Evolutionary conservation across 768 basidiomycete genomes (phyloP), one percentile per base, ranked within the genome.

Genomic region (Termitomyces sp.): DNA sequence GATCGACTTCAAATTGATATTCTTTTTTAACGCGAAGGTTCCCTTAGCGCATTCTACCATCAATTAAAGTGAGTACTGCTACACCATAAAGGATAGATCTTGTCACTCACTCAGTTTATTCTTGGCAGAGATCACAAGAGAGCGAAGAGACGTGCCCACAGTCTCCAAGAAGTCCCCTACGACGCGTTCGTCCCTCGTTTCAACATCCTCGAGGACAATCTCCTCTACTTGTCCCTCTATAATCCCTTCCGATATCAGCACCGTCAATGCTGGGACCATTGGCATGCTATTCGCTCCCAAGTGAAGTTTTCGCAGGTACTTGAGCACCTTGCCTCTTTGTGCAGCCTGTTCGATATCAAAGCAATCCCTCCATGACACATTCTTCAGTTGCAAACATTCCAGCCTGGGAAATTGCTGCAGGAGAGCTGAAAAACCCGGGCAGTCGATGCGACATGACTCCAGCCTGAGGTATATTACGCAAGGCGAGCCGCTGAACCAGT

Each of bases 61-160:
- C 13, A 12, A 6, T 7, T 0, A 12, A 18, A n/a, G 20, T 49
- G 20, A 56, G 55, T 28, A 11, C 28, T 49, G 28, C 28, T 24
- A 24, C 11, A n/a, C 12, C 22, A 45, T 32, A 8, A 16, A 7
- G 32, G 22, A 55, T 7, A 12, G 4, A 15, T 3, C 6, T 22
- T 7, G 35, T n/a, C 36, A 58, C 62, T 63, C 48, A 63, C 65
- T 40, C 36, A 63, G 42, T 22, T 9, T 35, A 20, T 38, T 52
- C 15, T 58, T 58, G 6, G 62, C 65, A 59, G 65, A 61, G 36
- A 66, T 63, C 5, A 50, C 48, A 7, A 66, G 59, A 12, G 45
- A 49, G 5, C 44, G 58, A 8, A 66, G 59, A 15, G 55, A 60
- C 3, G 39, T 0, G 11, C 62, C 62, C 36, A 54, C 20, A 33